Base-by-base conservation (phyloP, 169 alveolate species). In the Perkinsus olseni region DNA sequence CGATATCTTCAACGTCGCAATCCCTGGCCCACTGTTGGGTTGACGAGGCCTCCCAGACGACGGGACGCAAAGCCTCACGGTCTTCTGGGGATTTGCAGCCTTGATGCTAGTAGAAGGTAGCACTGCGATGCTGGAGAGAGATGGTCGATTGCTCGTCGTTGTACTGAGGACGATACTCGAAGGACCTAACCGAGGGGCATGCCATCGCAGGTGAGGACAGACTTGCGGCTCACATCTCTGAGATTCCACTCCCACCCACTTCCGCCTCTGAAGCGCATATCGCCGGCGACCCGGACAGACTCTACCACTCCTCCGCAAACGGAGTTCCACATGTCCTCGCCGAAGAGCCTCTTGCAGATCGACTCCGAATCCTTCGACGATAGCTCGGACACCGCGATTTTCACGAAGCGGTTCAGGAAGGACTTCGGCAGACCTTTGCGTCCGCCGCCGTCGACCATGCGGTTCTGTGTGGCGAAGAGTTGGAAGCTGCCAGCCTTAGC, bases 401-500 rank as follows among this genome's bases (percentile, higher is more conserved):
- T 98, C 40, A 98, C 98, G 96, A 99, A 99, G 93, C 99, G 97
- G 95, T 99, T 99, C 93, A 99, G 95, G 93, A 99, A 99, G 48
- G 99, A 98, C 95, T 98, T 98, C 0, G 99, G 99, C 38, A 99
- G 96, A 39, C 99, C 99, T 95, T 99, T 99, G 74, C 99, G 98
- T 10, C 99, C 99, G 38, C 99, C 99, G 17, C 99, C 99, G 38
- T 97, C 98, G 39, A 96, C 96, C 21, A 98, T 98, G 0, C 99
- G 99, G 95, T 99, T 99, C 95, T 99, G 99, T 21, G 99, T 97
- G 17, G 99, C 99, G 95, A 99, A 99, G 39, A 99, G 96, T 92
- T 99, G 97, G 97, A 99, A 99, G 48, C 98, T 39, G 97, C 97
- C 92, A 97, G 96, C 91, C 99, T 99, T 39, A 93, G 93, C 28